These are phyloP conservation scores for Hemileccinum rubropunctum DNA, from an alignment of 768 basidiomycete genomes.

Conservation along the genomic window DNA sequence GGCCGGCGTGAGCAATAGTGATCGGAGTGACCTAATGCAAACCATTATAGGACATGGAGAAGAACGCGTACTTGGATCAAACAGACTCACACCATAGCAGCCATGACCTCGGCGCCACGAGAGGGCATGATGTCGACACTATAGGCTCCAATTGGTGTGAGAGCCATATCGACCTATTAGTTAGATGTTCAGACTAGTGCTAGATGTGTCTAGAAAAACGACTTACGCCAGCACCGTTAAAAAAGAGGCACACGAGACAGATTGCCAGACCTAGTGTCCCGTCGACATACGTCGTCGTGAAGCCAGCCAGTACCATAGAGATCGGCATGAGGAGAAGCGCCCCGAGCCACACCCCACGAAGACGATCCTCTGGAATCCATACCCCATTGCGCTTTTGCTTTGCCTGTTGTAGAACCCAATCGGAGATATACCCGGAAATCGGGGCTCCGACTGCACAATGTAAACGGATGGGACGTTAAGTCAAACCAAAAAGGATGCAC, in stretches of 20 bases:
- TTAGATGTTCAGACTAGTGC: not conserved
- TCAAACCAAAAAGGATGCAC: constrained; percentile 5
- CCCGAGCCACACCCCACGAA: constrained; percentile 50
- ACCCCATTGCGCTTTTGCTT: constrained; percentile 47
- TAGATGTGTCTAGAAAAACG: not conserved
- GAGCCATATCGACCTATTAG: constrained; percentile 52
- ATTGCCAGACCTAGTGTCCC: constrained; percentile 49
- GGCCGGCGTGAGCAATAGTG: constrained; percentile 14
- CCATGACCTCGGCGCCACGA: constrained; percentile 62
- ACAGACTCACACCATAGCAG: constrained; percentile 48
- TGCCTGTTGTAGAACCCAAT: constrained; percentile 49
- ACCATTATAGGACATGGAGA: not conserved
- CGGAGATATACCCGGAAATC: constrained; percentile 57
- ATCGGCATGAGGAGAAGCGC: constrained; percentile 50
- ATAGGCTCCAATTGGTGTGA: constrained; percentile 57
- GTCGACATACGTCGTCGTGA: constrained; percentile 49
- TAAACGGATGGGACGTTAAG: not conserved
- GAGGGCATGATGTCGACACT: constrained; percentile 57
- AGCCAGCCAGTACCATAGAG: constrained; percentile 46
- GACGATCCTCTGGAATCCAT: constrained; percentile 70
- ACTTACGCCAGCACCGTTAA: constrained; percentile 65
- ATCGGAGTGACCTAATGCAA: constrained; percentile 19
- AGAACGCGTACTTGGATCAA: too few relatives aligned
- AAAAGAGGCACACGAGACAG: constrained; percentile 54
- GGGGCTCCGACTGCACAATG: constrained; percentile 52